These are phyloP conservation scores for Nicotiana attenuata DNA, from an alignment of 257 asterid genomes.

Conservation along the genomic window DNA sequence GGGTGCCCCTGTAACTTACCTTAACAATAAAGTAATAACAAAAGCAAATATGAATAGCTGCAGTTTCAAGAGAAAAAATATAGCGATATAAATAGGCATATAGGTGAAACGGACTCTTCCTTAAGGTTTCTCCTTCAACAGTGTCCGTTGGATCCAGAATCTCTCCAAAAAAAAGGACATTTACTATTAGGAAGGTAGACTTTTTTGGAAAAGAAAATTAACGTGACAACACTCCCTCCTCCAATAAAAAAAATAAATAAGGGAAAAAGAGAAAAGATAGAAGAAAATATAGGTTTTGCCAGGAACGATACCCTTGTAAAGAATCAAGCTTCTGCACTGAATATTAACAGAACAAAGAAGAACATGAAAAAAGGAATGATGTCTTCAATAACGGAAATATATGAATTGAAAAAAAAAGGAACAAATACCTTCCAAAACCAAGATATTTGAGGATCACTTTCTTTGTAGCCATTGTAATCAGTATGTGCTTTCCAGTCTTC, in stretches of 20 bases:
- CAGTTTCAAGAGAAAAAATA: not conserved
- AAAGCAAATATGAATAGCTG: not conserved
- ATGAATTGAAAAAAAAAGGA: not conserved
- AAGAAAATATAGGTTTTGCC: not conserved
- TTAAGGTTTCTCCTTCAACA: not conserved
- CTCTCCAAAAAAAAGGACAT: not conserved
- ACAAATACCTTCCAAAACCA: conserved; percentile 94
- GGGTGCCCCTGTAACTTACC: not conserved
- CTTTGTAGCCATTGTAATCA: conserved; percentile 65
- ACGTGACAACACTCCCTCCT: too few species aligned
- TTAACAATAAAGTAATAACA: not conserved
- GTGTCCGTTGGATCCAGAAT: not conserved
- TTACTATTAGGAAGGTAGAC: not conserved
- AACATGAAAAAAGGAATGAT: not conserved
- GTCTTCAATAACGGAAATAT: not conserved
- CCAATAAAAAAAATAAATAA: not conserved
- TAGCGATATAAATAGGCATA: not conserved
- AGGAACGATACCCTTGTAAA: not conserved
- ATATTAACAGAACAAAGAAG: not conserved
- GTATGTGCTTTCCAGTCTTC: conserved; percentile 97
- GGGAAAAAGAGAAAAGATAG: not conserved
- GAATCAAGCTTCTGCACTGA: not conserved
- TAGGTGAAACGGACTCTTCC: not conserved
- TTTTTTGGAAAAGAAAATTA: too few species aligned
- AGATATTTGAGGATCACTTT: conserved; percentile 68